Evolutionary conservation across 2,329 filamentous ascomycete species (phyloP).

Genomic region (Pseudogymnoascus sp.): DNA sequence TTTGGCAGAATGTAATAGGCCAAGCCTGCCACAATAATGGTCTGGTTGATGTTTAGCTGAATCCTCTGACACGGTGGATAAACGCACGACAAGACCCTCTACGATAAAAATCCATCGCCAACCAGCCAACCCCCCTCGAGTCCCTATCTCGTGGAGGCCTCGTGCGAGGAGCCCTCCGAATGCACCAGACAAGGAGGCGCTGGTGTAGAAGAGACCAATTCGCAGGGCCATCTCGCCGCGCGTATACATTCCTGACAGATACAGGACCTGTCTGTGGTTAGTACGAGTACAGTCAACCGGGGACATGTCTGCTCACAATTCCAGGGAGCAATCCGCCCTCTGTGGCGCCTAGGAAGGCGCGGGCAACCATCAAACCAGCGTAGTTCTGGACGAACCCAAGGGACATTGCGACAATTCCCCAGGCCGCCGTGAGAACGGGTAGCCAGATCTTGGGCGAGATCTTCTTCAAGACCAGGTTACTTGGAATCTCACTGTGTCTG

Average conservation of each 20-base stretch:
- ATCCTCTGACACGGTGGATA: background rate
- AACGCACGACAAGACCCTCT: slow-evolving; percentile 45
- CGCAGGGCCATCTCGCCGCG: slow-evolving; percentile 45
- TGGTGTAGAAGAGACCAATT: slow-evolving; percentile 63
- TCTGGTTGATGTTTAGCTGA: slow-evolving; percentile 30
- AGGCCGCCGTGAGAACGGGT: slow-evolving; percentile 55
- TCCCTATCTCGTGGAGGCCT: slow-evolving; percentile 54
- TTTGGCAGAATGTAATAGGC: slow-evolving; percentile 52
- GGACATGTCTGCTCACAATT: slow-evolving; percentile 42
- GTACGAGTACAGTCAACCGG: slow-evolving; percentile 5
- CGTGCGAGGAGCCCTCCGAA: slow-evolving; percentile 53
- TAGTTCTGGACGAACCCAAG: slow-evolving; percentile 38
- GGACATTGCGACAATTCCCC: slow-evolving; percentile 65
- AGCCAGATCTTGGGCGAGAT: slow-evolving; percentile 53
- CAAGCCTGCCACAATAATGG: slow-evolving; percentile 46
- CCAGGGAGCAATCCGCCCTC: slow-evolving; percentile 62
- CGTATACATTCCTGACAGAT: slow-evolving; percentile 56
- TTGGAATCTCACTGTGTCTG: slow-evolving; percentile 31
- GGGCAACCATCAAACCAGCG: slow-evolving; percentile 53
- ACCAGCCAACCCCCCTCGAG: slow-evolving; percentile 38
- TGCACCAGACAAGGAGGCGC: slow-evolving; percentile 55
- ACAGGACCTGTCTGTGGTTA: slow-evolving; percentile 44
- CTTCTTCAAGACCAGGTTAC: slow-evolving; percentile 51
- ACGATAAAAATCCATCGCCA: slow-evolving; percentile 50
- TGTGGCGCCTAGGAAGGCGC: slow-evolving; percentile 55